Conservation (phyloP, 257 asterid genomes). For the Jacaranda mimosifolia region DNA sequence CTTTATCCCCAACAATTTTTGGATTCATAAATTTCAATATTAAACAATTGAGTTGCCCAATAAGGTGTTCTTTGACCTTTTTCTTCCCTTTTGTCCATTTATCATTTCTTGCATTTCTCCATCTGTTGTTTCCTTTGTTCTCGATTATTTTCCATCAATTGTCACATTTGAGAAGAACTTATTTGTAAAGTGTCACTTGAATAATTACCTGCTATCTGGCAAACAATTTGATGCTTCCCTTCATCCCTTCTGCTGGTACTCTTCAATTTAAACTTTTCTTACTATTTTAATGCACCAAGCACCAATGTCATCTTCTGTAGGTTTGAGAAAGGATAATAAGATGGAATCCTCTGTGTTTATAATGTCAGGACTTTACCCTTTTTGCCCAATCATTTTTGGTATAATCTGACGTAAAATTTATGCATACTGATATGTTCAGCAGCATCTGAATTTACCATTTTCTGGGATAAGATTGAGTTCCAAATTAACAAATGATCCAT, state of each 20-base stretch:
- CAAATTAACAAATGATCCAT: not conserved
- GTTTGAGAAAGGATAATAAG: not conserved
- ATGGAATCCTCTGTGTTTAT: not conserved
- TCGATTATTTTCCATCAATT: not conserved
- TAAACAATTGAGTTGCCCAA: constrained; percentile 12
- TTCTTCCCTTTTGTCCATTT: not conserved
- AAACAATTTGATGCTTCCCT: not conserved
- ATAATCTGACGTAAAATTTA: not conserved
- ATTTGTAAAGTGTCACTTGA: not conserved
- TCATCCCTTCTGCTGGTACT: not conserved
- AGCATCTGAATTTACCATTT: no score
- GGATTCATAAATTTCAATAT: not conserved
- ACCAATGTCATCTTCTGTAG: not conserved
- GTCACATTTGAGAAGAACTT: not conserved
- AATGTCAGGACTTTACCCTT: not conserved
- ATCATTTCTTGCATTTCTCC: not conserved
- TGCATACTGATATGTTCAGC: no score
- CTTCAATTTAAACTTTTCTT: not conserved
- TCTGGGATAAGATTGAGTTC: not conserved
- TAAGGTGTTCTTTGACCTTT: not conserved
- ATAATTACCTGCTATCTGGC: not conserved
- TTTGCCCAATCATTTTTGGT: not conserved
- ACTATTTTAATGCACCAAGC: not conserved
- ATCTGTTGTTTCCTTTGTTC: not conserved
- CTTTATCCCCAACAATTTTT: not conserved